phyloP scores from a whole-genome alignment of 2,329 filamentous ascomycete species.

The Coccinonectria pachysandricola region DNA sequence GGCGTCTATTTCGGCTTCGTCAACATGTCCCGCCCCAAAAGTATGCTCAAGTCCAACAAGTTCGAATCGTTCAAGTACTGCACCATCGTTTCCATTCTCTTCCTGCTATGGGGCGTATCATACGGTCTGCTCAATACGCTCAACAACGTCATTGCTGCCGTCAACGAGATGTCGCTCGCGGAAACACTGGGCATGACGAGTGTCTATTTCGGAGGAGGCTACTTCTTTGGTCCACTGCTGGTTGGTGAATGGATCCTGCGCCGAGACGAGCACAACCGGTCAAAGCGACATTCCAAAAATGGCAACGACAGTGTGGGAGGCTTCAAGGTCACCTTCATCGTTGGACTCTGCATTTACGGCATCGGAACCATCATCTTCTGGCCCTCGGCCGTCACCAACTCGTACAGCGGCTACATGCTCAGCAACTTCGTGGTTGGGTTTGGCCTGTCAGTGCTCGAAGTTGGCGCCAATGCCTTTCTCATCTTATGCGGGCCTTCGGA shows the following conservation, averaged over 20 bases:
- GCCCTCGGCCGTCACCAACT: constrained; percentile 65
- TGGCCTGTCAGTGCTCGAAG: constrained; percentile 67
- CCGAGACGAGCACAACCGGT: constrained; percentile 50
- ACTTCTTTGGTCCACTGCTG: constrained; percentile 58
- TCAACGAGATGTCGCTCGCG: constrained; percentile 49
- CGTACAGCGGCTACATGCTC: constrained; percentile 69
- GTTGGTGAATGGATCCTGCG: constrained; percentile 63
- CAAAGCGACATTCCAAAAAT: constrained; percentile 27
- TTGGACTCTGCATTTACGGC: constrained; percentile 65
- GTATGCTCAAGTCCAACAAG: constrained; percentile 54
- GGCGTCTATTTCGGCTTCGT: constrained; percentile 67
- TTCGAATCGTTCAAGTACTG: constrained; percentile 62
- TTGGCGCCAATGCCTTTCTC: constrained; percentile 67
- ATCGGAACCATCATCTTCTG: constrained; percentile 76
- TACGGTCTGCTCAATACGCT: constrained; percentile 79
- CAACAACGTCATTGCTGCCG: constrained; percentile 57
- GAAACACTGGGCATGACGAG: constrained; percentile 59
- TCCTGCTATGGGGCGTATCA: constrained; percentile 84
- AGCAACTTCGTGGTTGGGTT: constrained; percentile 66
- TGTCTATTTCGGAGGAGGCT: constrained; percentile 61
- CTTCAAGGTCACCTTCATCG: constrained; percentile 72
- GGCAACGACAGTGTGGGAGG: constrained; percentile 44
- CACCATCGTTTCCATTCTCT: constrained; percentile 66
- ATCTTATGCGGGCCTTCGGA: constrained; percentile 61
- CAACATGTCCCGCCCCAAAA: constrained; percentile 58